Evolutionary conservation across 2,329 filamentous ascomycete species (phyloP).

Genomic region (Whalleya microplaca): DNA sequence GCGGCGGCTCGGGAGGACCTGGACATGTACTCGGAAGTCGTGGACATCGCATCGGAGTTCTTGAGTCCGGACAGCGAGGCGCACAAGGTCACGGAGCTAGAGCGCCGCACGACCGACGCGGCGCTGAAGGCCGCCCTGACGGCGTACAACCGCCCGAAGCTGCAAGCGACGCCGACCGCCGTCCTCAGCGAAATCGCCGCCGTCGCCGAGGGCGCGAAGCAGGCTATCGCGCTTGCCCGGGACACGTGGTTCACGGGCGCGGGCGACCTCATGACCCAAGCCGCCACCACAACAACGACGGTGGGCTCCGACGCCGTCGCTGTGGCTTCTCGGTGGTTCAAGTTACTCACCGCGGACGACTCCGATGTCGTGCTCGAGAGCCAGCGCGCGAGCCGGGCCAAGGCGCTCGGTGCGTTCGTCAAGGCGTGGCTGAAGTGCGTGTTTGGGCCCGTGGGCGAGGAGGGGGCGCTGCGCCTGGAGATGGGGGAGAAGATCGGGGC

Average conservation of each 20-base stretch:
- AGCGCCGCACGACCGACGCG: slow-evolving; percentile 50
- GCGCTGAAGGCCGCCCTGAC: slow-evolving; percentile 55
- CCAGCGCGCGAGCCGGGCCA: slow-evolving; percentile 53
- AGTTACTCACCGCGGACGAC: slow-evolving; percentile 50
- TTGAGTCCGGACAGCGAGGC: slow-evolving; percentile 58
- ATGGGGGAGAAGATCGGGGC: slow-evolving; percentile 39
- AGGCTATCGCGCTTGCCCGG: slow-evolving; percentile 48
- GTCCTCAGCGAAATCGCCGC: slow-evolving; percentile 47
- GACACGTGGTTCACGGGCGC: slow-evolving; percentile 58
- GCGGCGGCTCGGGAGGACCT: slow-evolving; percentile 69
- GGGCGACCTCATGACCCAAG: slow-evolving; percentile 50
- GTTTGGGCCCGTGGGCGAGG: slow-evolving; percentile 40
- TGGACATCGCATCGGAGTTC: slow-evolving; percentile 64
- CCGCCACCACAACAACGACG: slow-evolving; percentile 29
- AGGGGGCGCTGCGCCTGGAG: slow-evolving; percentile 28
- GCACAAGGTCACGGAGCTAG: slow-evolving; percentile 45
- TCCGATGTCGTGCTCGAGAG: slow-evolving; percentile 54
- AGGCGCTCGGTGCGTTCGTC: slow-evolving; percentile 48
- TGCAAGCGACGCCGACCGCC: slow-evolving; percentile 41
- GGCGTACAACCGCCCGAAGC: slow-evolving; percentile 50
- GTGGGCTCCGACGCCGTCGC: slow-evolving; percentile 10
- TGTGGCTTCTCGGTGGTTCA: slow-evolving; percentile 45
- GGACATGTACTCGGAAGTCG: slow-evolving; percentile 70
- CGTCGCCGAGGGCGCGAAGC: slow-evolving; percentile 38
- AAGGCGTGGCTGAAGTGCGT: slow-evolving; percentile 47